phyloP scores from a whole-genome alignment of 2,329 filamentous ascomycete species.

The Xylariaceae sp. region DNA sequence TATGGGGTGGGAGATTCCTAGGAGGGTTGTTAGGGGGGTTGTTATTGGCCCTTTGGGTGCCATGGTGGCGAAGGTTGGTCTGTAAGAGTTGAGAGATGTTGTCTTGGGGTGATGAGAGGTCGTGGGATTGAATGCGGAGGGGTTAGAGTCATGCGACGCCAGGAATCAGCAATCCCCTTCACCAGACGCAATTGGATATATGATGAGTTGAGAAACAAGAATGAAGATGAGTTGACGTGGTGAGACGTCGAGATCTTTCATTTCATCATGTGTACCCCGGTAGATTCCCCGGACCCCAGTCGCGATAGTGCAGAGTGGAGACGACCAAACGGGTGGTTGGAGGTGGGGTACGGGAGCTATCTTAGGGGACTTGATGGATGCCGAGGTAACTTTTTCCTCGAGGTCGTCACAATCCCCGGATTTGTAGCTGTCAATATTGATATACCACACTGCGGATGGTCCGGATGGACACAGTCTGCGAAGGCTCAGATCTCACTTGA shows the following conservation, averaged over 20 bases:
- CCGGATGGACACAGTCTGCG: too few species aligned
- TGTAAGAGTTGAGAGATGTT: not conserved
- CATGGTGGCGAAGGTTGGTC: slow-evolving; percentile 32
- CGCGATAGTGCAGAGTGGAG: not conserved
- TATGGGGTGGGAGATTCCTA: slow-evolving; percentile 84
- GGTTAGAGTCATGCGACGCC: not conserved
- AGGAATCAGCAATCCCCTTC: not conserved
- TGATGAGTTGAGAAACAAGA: not conserved
- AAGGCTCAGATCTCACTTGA: too few species aligned
- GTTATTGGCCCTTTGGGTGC: slow-evolving; percentile 55
- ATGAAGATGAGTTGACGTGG: not conserved
- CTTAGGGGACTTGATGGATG: not conserved
- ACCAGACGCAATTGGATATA: not conserved
- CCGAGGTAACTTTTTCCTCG: not conserved
- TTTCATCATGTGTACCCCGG: not conserved
- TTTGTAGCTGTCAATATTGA: too few species aligned
- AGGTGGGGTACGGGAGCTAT: not conserved
- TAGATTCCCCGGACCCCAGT: not conserved
- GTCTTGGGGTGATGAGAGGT: not conserved
- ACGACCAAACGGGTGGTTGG: not conserved
- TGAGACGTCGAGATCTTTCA: not conserved
- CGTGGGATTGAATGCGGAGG: not conserved
- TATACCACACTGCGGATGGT: not conserved
- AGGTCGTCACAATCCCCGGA: too few species aligned
- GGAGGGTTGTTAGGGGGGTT: slow-evolving; percentile 74